These are phyloP conservation scores for Discostella stelligeroides DNA, from an alignment of 108 stramenopile species.

Conservation along the genomic window DNA sequence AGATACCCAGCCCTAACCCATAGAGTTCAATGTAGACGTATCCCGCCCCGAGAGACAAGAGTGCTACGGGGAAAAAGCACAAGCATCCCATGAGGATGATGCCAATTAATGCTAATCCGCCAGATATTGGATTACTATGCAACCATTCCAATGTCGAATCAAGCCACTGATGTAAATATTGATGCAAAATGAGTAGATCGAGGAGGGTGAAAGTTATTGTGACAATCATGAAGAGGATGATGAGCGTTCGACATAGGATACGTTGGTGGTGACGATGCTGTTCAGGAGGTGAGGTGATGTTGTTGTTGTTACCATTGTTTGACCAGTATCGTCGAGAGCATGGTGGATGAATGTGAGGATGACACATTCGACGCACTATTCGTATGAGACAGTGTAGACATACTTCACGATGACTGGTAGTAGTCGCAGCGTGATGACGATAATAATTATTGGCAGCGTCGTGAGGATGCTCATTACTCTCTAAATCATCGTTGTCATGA, in stretches of 20 bases:
- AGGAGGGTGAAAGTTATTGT: conserved; percentile 45
- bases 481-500: too few relatives aligned
- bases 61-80: conserved; percentile 41
- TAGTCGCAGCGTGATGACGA: neutral
- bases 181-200: conserved; percentile 42
- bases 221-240: conserved; percentile 50
- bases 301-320: neutral
- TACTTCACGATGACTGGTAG: neutral
- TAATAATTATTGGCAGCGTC: neutral
- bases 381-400: conserved; percentile 17
- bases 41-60: conserved; percentile 41
- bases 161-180: conserved; percentile 41
- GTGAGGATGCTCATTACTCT: too few relatives aligned
- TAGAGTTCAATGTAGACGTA: conserved; percentile 46
- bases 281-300: too few relatives aligned
- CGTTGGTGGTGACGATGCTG: conserved; percentile 5
- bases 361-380: conserved; percentile 17
- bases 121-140: conserved; percentile 18
- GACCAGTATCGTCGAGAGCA: conserved; percentile 3
- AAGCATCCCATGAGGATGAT: conserved; percentile 31
- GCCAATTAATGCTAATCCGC: conserved; percentile 36
- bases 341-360: conserved; percentile 23
- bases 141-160: conserved; percentile 24
- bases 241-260: conserved; percentile 36
- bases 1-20: conserved; percentile 32